Evolutionary conservation across 83 land plant genomes (phyloP), one percentile per base, ranked within the genome.

Genomic region (Thuja plicata): DNA sequence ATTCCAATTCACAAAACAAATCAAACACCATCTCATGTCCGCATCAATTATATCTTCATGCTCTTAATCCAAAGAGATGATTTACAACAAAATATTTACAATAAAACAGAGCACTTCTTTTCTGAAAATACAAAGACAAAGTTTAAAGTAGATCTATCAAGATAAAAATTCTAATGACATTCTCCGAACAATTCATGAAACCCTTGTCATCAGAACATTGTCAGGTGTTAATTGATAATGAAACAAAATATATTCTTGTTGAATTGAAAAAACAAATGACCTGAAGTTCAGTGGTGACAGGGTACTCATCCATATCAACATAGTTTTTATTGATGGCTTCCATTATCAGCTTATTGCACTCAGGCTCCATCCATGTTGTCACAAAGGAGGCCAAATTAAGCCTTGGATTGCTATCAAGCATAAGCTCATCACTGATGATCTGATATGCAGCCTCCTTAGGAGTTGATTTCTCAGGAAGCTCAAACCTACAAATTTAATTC

Each of bases 331-430:
- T 94, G 34, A 94, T 90, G 48, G 93, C 78, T 32, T 87, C 71
- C 96, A 95, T 95, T 34, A 95, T 93, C 34, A 95, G 94, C 82
- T 94, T 91, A 76, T 94, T 94, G 71, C 95, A 94, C 91, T 94
- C 95, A 15, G 95, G 95, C 82, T 94, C 95, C 96, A 94, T 94
- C 96, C 95, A 94, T 15, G 96, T 94, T 45, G 96, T 94, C 19
- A 94, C 95, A 85, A 94, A 94, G 41, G 96, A 94, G 46, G 96
- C 96, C 77, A 94, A 90, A 76, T 94, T 94, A 57, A 94, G 93
- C 89, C 96, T 88, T 13, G 96, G 96, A 80, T 94, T 94, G 38
- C 96, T 94, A 88, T 94, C 30, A 66, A 66, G 73, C 73, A 66
- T 66, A 66, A 66, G 73, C 30, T 66, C 73, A 66, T 66, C 73